Conservation (phyloP, 2,329 filamentous ascomycete species). For the Penicillium sp. region DNA sequence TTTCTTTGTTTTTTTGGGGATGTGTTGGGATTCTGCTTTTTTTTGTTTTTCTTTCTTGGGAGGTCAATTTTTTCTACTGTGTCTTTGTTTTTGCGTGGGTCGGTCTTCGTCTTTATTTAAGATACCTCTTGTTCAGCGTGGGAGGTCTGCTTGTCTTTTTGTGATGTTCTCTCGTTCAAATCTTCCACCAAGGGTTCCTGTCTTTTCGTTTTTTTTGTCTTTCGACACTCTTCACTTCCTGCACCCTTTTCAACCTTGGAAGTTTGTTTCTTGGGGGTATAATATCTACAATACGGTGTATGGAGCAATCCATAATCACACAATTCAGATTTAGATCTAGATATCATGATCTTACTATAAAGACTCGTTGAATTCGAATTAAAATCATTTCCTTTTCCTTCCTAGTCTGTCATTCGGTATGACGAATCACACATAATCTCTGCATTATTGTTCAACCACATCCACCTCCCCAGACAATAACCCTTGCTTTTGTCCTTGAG, state of each 20-base stretch:
- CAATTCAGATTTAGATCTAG: not conserved
- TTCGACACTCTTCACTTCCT: not conserved
- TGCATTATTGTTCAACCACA: not conserved
- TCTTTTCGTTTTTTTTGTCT: not conserved
- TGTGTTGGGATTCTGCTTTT: not conserved
- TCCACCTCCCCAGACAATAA: not conserved
- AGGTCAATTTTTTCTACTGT: constrained; percentile 16
- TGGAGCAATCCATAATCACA: constrained; percentile 1
- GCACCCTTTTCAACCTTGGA: not conserved
- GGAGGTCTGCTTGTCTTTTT: constrained; percentile 10
- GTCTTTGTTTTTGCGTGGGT: constrained; percentile 10
- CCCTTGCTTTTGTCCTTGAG: not conserved
- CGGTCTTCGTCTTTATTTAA: constrained; percentile 11
- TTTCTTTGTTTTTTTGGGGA: not conserved
- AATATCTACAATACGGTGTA: not conserved
- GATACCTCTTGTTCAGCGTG: constrained; percentile 20
- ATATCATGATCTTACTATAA: not conserved
- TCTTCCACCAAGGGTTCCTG: constrained; percentile 1
- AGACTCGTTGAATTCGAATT: not conserved
- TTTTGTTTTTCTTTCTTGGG: not conserved
- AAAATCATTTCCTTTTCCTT: not conserved
- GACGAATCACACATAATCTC: not conserved
- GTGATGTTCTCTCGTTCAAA: constrained; percentile 1
- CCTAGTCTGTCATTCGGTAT: not conserved
- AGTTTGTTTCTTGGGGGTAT: not conserved